phyloP scores from a whole-genome alignment of 768 basidiomycete species.

The Serendipita sp. region DNA sequence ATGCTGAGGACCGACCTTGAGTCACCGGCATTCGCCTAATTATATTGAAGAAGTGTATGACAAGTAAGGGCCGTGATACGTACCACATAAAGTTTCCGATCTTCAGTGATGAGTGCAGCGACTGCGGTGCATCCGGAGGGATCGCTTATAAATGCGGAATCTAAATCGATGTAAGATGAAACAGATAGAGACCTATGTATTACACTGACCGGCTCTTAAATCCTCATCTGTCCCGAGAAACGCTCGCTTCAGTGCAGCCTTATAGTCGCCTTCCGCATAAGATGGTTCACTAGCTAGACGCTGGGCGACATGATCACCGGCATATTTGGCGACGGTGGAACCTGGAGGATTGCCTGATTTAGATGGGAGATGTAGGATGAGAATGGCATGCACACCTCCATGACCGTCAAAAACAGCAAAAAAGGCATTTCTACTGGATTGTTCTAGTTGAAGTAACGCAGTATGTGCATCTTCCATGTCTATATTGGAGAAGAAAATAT shows the following conservation, averaged over 20 bases:
- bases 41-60: neutral
- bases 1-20: conserved; percentile 77
- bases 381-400: conserved; percentile 46
- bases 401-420: conserved; percentile 98
- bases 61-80: conserved; percentile 16
- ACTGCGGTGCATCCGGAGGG: conserved; percentile 96
- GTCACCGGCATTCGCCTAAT: conserved; percentile 92
- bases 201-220: conserved; percentile 51
- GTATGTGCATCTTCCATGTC: conserved; percentile 98
- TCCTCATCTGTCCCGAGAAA: conserved; percentile 94
- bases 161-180: conserved; percentile 25
- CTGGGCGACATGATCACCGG: conserved; percentile 69
- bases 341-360: conserved; percentile 27
- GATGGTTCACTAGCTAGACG: conserved; percentile 55
- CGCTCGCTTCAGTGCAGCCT: conserved; percentile 63
- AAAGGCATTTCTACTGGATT: conserved; percentile 39
- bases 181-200: conserved; percentile 14
- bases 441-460: conserved; percentile 48
- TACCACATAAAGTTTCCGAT: conserved; percentile 67
- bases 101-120: conserved; percentile 62
- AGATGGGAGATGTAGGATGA: neutral
- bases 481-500: conserved; percentile 20
- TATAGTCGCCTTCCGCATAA: conserved; percentile 55
- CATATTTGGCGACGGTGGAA: conserved; percentile 67
- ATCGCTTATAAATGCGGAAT: conserved; percentile 74